Conservation (phyloP, 2,329 filamentous ascomycete species). For the Fusarium sp. region DNA sequence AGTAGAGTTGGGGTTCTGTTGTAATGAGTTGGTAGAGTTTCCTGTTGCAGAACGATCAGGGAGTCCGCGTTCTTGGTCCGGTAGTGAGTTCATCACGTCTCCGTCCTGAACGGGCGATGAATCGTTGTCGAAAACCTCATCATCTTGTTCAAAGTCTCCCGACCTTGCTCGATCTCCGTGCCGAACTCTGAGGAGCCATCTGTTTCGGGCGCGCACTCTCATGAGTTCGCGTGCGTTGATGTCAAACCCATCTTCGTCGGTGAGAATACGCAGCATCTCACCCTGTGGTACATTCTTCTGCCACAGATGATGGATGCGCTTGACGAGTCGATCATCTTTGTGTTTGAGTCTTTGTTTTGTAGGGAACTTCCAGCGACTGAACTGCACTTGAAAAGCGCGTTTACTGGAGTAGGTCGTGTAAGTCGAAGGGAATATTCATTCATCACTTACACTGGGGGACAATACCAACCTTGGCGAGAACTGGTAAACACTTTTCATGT, state of each 20-base stretch:
- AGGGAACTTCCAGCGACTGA: slow-evolving; percentile 84
- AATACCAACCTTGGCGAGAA: slow-evolving; percentile 72
- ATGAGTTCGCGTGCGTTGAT: slow-evolving; percentile 79
- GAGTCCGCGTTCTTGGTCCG: slow-evolving; percentile 10
- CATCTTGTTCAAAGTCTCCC: slow-evolving; percentile 22
- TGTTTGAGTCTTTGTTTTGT: slow-evolving; percentile 79
- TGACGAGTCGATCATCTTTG: slow-evolving; percentile 75
- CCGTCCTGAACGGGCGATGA: slow-evolving; percentile 14
- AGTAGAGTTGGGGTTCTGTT: background rate
- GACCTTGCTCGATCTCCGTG: slow-evolving; percentile 67
- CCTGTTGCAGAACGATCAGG: slow-evolving; percentile 9
- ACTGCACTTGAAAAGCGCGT: slow-evolving; percentile 81
- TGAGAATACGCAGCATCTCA: slow-evolving; percentile 79
- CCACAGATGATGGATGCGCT: slow-evolving; percentile 82
- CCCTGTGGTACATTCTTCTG: slow-evolving; percentile 78
- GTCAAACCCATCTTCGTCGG: slow-evolving; percentile 76
- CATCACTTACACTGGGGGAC: slow-evolving; percentile 15
- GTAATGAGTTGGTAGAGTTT: background rate
- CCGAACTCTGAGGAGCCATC: slow-evolving; percentile 74
- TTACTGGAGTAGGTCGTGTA: slow-evolving; percentile 64
- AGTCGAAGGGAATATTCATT: slow-evolving; percentile 8
- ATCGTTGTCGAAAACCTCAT: slow-evolving; percentile 23
- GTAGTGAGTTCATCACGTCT: slow-evolving; percentile 14
- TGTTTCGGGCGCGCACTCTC: slow-evolving; percentile 76
- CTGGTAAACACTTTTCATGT: slow-evolving; percentile 73